phyloP scores from a whole-genome alignment of 345 rosid genomes.

The Camelina sativa region DNA sequence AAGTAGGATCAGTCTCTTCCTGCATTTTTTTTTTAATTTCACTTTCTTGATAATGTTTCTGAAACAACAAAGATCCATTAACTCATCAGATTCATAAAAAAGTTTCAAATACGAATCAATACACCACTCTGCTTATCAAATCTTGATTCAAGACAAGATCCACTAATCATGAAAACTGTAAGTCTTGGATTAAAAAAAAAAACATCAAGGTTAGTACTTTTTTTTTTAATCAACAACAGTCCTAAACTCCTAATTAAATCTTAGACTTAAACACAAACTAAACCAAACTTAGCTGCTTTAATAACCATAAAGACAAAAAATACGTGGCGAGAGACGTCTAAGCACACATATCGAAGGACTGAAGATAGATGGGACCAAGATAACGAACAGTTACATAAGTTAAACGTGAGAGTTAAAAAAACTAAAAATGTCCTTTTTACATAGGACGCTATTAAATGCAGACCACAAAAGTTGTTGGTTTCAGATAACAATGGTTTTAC shows the following conservation, averaged over 20 bases:
- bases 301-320: slow-evolving; percentile 16
- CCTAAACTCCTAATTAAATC: background rate
- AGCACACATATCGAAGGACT: slow-evolving; percentile 24
- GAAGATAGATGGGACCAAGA: slow-evolving; percentile 30
- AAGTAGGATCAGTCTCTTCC: slow-evolving; percentile 50
- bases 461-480: slow-evolving; percentile 23
- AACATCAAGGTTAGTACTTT: background rate
- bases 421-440: background rate
- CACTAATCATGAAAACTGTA: background rate
- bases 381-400: slow-evolving; percentile 28
- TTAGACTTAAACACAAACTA: background rate
- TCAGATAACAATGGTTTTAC: slow-evolving; percentile 7
- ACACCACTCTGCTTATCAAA: background rate
- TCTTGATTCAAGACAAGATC: slow-evolving; percentile 2
- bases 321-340: slow-evolving; percentile 16
- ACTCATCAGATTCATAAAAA: background rate
- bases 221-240: background rate
- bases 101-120: background rate
- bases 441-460: slow-evolving; percentile 28
- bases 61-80: slow-evolving; percentile 25
- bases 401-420: slow-evolving; percentile 9
- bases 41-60: slow-evolving; percentile 19
- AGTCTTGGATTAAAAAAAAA: background rate
- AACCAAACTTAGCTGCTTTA: background rate
- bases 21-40: slow-evolving; percentile 42